Evolutionary conservation across 2,329 filamentous ascomycete species (phyloP).

Genomic region (Colletotrichum sublineola): DNA sequence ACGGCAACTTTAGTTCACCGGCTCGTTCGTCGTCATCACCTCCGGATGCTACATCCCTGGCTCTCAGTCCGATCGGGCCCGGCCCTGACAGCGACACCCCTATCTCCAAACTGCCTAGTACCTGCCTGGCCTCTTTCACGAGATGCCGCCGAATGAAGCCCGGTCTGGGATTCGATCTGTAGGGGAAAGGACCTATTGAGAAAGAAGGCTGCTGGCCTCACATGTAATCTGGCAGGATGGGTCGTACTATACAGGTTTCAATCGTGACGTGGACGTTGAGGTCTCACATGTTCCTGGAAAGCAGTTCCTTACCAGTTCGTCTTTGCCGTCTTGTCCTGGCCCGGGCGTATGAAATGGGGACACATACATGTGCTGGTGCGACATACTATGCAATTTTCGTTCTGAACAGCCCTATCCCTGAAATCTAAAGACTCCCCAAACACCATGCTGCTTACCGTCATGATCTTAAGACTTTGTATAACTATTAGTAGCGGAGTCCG

Average conservation of each 20-base stretch:
- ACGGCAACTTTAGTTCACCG: background rate
- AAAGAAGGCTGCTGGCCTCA: conserved; percentile 18
- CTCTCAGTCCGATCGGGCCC: background rate
- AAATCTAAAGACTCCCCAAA: conserved; percentile 39
- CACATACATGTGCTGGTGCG: background rate
- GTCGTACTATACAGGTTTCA: conserved; percentile 5
- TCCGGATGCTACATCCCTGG: conserved; percentile 21
- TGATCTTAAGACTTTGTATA: conserved; percentile 26
- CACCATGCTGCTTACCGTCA: conserved; percentile 42
- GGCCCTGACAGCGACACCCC: conserved; percentile 32
- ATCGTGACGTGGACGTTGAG: conserved; percentile 19
- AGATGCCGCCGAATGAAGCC: conserved; percentile 15
- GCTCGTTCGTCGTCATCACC: conserved; percentile 24
- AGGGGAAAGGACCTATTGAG: background rate
- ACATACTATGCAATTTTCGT: conserved; percentile 20
- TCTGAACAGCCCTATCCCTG: conserved; percentile 19
- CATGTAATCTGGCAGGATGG: conserved; percentile 16
- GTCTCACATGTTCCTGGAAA: conserved; percentile 7
- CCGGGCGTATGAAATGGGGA: background rate
- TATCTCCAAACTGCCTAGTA: background rate
- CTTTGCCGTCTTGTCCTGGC: conserved; percentile 19
- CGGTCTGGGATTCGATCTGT: conserved; percentile 12
- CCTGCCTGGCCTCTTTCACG: background rate
- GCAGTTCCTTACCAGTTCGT: conserved; percentile 11
- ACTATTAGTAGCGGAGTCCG: conserved; percentile 10